Evolutionary conservation across 2,329 filamentous ascomycete genomes (phyloP).

Genomic region (Grosmannia penicillata): DNA sequence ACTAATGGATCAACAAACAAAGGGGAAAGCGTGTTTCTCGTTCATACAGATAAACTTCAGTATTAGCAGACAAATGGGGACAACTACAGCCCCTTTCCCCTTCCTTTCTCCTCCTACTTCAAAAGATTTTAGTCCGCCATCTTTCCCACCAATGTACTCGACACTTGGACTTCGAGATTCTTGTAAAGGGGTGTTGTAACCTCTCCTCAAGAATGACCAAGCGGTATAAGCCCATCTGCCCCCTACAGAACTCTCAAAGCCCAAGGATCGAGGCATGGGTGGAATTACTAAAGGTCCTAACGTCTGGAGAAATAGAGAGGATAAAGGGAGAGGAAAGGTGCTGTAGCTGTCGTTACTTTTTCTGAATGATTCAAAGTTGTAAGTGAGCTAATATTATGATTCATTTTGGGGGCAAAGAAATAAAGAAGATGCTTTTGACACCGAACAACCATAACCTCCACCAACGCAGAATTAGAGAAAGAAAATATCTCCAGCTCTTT

Average conservation of each 20-base stretch:
- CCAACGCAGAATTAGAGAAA: too few species aligned
- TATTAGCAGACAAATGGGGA: not conserved
- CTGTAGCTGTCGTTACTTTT: not conserved
- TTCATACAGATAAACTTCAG: too few species aligned
- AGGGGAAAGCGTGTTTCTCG: too few species aligned
- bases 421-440: too few species aligned
- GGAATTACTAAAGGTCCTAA: not conserved
- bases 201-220: not conserved
- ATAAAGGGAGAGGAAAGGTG: not conserved
- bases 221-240: not conserved
- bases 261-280: slow-evolving; percentile 5
- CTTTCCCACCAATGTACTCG: not conserved
- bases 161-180: slow-evolving; percentile 11
- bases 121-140: too few species aligned
- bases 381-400: too few species aligned
- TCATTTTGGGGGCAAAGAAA: too few species aligned
- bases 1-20: too few species aligned
- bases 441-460: too few species aligned
- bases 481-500: too few species aligned
- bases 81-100: not conserved
- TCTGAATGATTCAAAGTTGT: too few species aligned
- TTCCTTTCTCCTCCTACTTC: not conserved
- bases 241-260: slow-evolving; percentile 11
- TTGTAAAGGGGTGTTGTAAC: slow-evolving; percentile 1
- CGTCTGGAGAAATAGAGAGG: not conserved